Conservation (phyloP, 345 rosid species). For the Aurinia saxatilis region DNA sequence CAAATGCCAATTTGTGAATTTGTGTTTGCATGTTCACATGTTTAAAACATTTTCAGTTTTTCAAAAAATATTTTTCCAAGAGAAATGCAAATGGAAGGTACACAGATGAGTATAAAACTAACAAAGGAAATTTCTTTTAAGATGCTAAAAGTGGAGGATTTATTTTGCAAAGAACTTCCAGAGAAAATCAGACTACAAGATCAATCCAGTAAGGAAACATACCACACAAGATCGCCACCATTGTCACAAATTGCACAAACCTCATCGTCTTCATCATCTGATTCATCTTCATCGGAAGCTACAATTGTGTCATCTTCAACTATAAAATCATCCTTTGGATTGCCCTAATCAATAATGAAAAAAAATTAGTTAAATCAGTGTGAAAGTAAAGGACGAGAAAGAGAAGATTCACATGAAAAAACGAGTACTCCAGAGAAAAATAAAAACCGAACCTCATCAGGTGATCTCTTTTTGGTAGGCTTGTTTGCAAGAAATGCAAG, state of each 20-base stretch:
- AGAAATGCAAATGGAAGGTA: too few species aligned
- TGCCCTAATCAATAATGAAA: constrained; percentile 35
- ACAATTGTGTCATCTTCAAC: constrained; percentile 49
- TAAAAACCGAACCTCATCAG: constrained; percentile 48
- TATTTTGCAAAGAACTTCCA: constrained; percentile 6
- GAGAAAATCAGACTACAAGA: constrained; percentile 7
- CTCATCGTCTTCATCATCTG: constrained; percentile 39
- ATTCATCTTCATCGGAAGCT: constrained; percentile 36
- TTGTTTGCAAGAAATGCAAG: constrained; percentile 51
- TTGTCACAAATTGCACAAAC: constrained; percentile 88
- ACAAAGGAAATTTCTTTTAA: not conserved
- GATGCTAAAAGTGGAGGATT: constrained; percentile 1
- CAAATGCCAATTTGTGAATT: not conserved
- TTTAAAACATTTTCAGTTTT: not conserved
- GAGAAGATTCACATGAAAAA: constrained; percentile 7
- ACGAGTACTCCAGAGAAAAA: not conserved
- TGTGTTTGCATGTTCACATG: not conserved
- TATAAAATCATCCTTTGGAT: constrained; percentile 38
- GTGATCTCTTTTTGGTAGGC: constrained; percentile 44
- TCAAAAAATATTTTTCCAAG: too few species aligned
- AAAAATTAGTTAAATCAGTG: not conserved
- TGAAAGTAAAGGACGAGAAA: not conserved
- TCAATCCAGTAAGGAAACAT: constrained; percentile 25
- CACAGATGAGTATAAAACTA: not conserved
- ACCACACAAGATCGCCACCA: constrained; percentile 77